Base-by-base conservation (phyloP, 1,284 basidiomycete species). In the Cutaneotrichosporon spelunceum region DNA sequence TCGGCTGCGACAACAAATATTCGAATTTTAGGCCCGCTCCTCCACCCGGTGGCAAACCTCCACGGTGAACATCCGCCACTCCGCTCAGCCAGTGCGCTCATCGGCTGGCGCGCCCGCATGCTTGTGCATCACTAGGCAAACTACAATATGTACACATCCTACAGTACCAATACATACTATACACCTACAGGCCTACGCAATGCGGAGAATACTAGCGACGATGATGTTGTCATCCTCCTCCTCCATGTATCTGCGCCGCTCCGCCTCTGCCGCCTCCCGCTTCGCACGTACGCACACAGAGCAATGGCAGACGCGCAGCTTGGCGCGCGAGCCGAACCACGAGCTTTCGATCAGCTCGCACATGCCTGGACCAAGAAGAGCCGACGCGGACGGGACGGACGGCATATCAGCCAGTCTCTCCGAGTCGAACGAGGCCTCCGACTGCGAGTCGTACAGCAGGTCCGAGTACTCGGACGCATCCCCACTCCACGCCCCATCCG, bases 301-400 rank as follows among this genome's bases (percentile, higher is more conserved):
- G 53, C 64, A 66, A 29, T 27, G 53, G 27, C 64, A 66, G 21
- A 54, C 56, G 33, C 61, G 58, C 24, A 66, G 53, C 13, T 56
- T 56, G 44, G 53, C 64, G 49, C 50, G 44, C 6, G 59, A 59
- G 11, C 27, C 24, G 24, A 33, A 57, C 59, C 59, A 66, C 34
- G 23, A 11, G 10, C 27, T 23, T 21, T 16, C 16, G 19, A 66
- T 36, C 24, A 66, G 14, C 9, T 53, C 36, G 5, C 27, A 34
- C 14, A 57, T 48, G 26, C 50, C 33, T 0, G 59, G 64, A 13
- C 64, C 64, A 11, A 66, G 61, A 34, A 50, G n/a, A 0, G 23
- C 14, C 16, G 6, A 9, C 2, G 30, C 11, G 0, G 42, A n/a
- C 3, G 64, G 64, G 13, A 66, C 61, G 26, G 30, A 57, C 0